phyloP scores from a whole-genome alignment of 345 rosid genomes.

The Linum tenue region DNA sequence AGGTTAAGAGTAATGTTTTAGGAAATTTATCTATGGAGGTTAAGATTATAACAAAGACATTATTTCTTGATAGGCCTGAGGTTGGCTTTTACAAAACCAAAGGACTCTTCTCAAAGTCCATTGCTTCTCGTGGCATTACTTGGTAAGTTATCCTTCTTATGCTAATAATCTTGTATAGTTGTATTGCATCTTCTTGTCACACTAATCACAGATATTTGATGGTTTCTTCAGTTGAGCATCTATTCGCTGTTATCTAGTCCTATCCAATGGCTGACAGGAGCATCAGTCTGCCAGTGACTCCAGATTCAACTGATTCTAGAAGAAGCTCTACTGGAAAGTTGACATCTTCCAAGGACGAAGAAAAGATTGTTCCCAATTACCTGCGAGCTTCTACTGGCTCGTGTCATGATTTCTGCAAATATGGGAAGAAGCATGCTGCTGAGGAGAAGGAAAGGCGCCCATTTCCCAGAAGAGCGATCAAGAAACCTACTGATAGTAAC shows the following conservation, averaged over 20 bases:
- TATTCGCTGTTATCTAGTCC: neutral
- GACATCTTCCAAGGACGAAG: constrained; percentile 25
- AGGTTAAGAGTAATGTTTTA: neutral
- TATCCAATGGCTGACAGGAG: constrained; percentile 9
- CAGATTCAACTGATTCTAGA: neutral
- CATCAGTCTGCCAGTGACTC: neutral
- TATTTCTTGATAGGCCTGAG: neutral
- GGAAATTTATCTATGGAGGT: neutral
- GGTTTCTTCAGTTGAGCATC: neutral
- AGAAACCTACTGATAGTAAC: constrained; percentile 27
- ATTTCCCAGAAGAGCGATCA: constrained; percentile 28
- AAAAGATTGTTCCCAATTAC: constrained; percentile 45
- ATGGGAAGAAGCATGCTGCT: constrained; percentile 41
- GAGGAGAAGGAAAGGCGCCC: constrained; percentile 39
- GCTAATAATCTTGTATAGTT: neutral
- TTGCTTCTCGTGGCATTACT: neutral
- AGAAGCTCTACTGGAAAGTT: constrained; percentile 36
- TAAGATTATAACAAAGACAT: neutral
- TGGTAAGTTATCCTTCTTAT: neutral
- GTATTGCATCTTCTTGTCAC: neutral
- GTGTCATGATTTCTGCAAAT: constrained; percentile 83
- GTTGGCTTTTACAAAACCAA: neutral
- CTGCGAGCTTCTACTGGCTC: constrained; percentile 71
- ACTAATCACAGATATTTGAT: neutral
- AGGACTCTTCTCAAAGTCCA: neutral